Conservation (phyloP, 148 eudicot genomes). For the Rhododendron molle region DNA sequence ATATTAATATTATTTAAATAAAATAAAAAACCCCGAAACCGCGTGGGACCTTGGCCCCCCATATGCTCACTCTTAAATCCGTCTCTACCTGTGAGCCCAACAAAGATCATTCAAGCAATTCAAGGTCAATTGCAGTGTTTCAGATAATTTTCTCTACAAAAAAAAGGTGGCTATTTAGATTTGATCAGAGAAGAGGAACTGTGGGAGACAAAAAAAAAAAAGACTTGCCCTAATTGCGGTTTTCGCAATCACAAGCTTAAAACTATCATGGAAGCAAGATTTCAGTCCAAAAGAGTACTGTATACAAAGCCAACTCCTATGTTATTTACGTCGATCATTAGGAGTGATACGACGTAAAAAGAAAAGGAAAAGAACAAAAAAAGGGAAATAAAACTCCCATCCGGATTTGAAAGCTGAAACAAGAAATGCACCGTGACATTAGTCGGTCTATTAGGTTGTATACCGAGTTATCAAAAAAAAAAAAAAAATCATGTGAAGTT, state of each 20-base stretch:
- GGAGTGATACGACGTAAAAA: background rate
- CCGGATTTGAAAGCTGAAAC: background rate
- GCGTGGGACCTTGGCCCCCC: too few species aligned
- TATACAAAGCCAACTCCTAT: constrained; percentile 11
- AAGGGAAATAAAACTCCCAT: background rate
- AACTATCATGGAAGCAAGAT: constrained; percentile 68
- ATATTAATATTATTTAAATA: too few species aligned
- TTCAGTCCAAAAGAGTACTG: constrained; percentile 63
- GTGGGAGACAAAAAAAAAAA: background rate
- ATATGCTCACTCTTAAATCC: too few species aligned
- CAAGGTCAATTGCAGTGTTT: background rate
- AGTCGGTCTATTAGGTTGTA: background rate
- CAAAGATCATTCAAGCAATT: background rate
- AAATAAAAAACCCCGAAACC: too few species aligned
- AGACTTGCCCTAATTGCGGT: constrained; percentile 52
- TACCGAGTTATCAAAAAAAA: background rate
- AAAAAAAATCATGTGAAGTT: background rate
- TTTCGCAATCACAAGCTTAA: constrained; percentile 31
- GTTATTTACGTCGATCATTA: background rate
- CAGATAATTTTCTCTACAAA: background rate
- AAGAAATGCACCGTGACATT: background rate
- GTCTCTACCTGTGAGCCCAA: background rate
- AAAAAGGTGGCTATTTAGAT: background rate
- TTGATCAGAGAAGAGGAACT: background rate
- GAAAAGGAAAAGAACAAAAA: background rate